These are phyloP conservation scores for Phytopythium helicoides DNA, from an alignment of 352 stramenopile species.

Conservation along the genomic window DNA sequence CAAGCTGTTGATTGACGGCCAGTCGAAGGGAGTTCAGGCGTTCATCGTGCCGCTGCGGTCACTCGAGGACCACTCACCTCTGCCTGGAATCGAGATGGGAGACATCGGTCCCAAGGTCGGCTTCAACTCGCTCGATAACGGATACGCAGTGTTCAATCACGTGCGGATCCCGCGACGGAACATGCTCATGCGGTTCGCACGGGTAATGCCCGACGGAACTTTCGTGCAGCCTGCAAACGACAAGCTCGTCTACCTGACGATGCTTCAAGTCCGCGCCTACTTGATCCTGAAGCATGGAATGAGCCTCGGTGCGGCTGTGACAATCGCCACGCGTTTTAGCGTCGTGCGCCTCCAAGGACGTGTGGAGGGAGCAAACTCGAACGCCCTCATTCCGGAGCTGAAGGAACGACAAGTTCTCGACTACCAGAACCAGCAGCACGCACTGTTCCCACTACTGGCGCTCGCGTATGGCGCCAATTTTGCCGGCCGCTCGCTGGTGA, in stretches of 20 bases:
- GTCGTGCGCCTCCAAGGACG: slow-evolving; percentile 44
- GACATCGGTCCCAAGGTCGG: slow-evolving; percentile 94
- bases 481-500: slow-evolving; percentile 21
- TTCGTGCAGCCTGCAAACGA: slow-evolving; percentile 60
- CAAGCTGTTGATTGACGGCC: slow-evolving; percentile 52
- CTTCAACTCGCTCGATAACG: slow-evolving; percentile 92
- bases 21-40: slow-evolving; percentile 89
- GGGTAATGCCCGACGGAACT: slow-evolving; percentile 52
- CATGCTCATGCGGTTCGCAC: slow-evolving; percentile 32
- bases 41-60: slow-evolving; percentile 93
- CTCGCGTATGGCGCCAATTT: slow-evolving; percentile 42
- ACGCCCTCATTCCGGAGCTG: slow-evolving; percentile 13
- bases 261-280: slow-evolving; percentile 41
- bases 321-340: slow-evolving; percentile 55
- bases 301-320: slow-evolving; percentile 20
- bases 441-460: slow-evolving; percentile 35
- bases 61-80: slow-evolving; percentile 62
- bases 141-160: slow-evolving; percentile 83
- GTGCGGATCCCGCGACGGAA: slow-evolving; percentile 82
- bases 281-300: slow-evolving; percentile 16
- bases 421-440: slow-evolving; percentile 59
- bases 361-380: slow-evolving; percentile 1
- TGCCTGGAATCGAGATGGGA: slow-evolving; percentile 86
- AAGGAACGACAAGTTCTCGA: slow-evolving; percentile 54
- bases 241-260: slow-evolving; percentile 65